A percentile compares a stretch with the other conserved stretches of the same genome.
Conservation (phyloP, 2,329 filamentous ascomycete genomes). For the Aspergillus carbonarius region DNA sequence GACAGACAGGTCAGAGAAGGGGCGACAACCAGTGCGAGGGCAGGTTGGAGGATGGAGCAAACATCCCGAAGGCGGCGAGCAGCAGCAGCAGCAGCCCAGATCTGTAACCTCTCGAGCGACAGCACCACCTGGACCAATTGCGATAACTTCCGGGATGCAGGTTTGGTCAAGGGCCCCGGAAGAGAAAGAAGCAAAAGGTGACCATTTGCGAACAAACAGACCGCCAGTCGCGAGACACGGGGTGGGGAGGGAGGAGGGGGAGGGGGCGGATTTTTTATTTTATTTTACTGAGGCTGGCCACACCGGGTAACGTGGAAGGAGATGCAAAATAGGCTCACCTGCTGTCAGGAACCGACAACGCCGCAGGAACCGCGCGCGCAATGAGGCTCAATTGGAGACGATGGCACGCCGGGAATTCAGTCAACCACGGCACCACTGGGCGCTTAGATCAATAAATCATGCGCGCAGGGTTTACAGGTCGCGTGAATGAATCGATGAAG, state of each 20-base stretch:
- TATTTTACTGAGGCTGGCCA: neutral
- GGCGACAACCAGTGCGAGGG: neutral
- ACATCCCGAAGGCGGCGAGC: neutral
- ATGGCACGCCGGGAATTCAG: constrained; percentile 1
- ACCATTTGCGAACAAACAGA: neutral
- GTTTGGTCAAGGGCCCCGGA: neutral
- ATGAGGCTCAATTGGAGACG: constrained; percentile 6
- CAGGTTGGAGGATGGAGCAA: neutral
- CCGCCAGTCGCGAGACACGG: neutral
- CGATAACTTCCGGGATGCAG: neutral
- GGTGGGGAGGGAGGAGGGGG: too few species aligned
- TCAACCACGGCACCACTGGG: constrained; percentile 2
- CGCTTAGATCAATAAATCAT: constrained; percentile 4
- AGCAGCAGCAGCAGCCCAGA: neutral
- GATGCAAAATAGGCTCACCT: constrained; percentile 7
- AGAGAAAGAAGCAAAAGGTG: neutral
- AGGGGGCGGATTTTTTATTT: neutral
- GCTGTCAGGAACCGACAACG: constrained; percentile 5
- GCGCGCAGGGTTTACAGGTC: neutral
- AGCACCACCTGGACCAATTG: neutral
- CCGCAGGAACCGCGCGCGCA: constrained; percentile 1
- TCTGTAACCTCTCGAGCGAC: neutral
- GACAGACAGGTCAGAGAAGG: neutral
- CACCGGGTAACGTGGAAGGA: neutral
- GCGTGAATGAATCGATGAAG: neutral